A percentile compares a stretch with the other conserved stretches of the same genome.
These are phyloP conservation scores for Micractinium sp. DNA, from an alignment of 139 green algal genomes.

Conservation along the genomic window DNA sequence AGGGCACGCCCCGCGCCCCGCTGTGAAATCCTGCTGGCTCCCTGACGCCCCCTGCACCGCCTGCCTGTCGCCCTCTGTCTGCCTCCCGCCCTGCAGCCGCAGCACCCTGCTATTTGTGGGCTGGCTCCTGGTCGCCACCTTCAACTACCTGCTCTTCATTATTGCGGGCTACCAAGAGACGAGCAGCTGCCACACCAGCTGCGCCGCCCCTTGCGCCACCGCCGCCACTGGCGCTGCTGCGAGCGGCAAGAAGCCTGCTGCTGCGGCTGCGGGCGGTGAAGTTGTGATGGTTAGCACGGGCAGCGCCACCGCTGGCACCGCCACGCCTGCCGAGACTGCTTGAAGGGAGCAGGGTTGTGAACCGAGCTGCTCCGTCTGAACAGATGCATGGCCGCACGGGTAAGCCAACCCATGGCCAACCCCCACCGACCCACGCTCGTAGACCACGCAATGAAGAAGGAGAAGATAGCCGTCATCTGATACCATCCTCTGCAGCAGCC, in stretches of 20 bases:
- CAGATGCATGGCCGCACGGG: not conserved
- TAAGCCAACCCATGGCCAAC: too few species aligned
- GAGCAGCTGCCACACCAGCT: not conserved
- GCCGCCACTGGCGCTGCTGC: not conserved
- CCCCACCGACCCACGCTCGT: too few species aligned
- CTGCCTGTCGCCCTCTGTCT: not conserved
- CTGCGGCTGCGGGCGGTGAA: not conserved
- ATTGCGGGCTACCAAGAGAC: too few species aligned
- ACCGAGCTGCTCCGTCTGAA: not conserved
- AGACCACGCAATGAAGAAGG: too few species aligned
- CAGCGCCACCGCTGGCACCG: not conserved
- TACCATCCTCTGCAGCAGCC: too few species aligned
- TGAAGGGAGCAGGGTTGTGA: too few species aligned
- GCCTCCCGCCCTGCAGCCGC: not conserved
- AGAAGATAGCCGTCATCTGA: too few species aligned
- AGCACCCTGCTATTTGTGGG: not conserved
- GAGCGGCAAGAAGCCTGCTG: not conserved
- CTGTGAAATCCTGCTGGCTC: not conserved
- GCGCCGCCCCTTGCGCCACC: not conserved
- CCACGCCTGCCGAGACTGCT: too few species aligned
- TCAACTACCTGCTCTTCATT: conserved; percentile 5
- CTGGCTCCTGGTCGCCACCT: not conserved
- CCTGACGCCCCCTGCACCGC: not conserved
- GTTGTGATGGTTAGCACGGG: not conserved
- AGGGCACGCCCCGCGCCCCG: too few species aligned